phyloP scores from a whole-genome alignment of 306 rosid species.

The Nissolia schottii region DNA sequence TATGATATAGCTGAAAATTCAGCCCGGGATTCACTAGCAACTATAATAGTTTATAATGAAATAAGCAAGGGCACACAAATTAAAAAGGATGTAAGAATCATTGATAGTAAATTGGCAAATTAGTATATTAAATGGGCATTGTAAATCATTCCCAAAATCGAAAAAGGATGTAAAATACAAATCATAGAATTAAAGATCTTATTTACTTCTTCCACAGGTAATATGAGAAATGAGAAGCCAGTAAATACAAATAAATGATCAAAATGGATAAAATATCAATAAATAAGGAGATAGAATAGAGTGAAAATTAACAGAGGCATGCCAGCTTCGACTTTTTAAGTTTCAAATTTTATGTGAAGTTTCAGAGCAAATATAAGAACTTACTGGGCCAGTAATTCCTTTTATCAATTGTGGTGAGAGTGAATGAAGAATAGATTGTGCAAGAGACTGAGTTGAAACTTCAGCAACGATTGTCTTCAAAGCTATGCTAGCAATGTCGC shows the following conservation, averaged over 20 bases:
- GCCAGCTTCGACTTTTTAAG: too few species aligned
- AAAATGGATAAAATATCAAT: background rate
- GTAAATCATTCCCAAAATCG: too few species aligned
- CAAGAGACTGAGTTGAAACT: slow-evolving; percentile 82
- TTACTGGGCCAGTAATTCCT: slow-evolving; percentile 80
- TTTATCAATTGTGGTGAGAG: slow-evolving; percentile 71
- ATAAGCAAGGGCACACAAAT: too few species aligned
- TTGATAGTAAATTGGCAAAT: too few species aligned
- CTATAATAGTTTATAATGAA: too few species aligned
- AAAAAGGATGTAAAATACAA: background rate
- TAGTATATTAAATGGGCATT: background rate
- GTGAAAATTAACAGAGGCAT: background rate
- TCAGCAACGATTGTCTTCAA: slow-evolving; percentile 94
- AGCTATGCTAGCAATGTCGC: slow-evolving; percentile 96
- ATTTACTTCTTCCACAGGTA: background rate
- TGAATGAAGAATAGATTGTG: slow-evolving; percentile 69
- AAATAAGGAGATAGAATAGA: too few species aligned
- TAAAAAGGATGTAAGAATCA: too few species aligned
- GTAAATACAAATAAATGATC: background rate
- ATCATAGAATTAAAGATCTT: background rate
- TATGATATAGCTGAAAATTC: too few species aligned
- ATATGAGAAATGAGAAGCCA: slow-evolving; percentile 5
- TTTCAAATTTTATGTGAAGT: too few species aligned
- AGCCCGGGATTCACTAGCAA: too few species aligned
- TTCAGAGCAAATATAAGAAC: slow-evolving; percentile 33